Evolutionary conservation across 371 early-diverging fungal genomes (phyloP).

Genomic region (Mortierella sp.): DNA sequence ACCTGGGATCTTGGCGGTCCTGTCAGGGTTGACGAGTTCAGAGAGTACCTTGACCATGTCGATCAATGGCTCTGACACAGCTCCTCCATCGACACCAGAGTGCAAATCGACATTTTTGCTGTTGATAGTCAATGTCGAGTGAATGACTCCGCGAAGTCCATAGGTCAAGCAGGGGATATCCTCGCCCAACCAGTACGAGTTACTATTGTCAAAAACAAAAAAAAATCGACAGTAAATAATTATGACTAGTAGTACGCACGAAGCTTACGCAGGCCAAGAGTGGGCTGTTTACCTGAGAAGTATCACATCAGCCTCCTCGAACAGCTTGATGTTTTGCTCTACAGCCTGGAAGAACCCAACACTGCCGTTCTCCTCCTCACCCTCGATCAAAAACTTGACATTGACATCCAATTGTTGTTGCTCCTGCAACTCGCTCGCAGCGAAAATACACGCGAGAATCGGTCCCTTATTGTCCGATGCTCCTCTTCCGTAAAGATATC

Average conservation of each 20-base stretch:
- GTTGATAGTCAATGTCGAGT: conserved; percentile 73
- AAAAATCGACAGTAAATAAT: not conserved
- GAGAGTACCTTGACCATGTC: conserved; percentile 81
- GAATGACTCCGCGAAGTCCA: conserved; percentile 93
- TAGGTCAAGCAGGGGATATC: conserved; percentile 97
- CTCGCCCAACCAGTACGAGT: conserved; percentile 93
- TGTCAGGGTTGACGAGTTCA: conserved; percentile 70
- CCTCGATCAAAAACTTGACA: conserved; percentile 87
- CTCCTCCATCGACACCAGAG: conserved; percentile 92
- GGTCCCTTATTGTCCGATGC: conserved; percentile 91
- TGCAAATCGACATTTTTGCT: conserved; percentile 79
- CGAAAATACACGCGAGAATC: conserved; percentile 83
- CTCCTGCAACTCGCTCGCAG: conserved; percentile 78
- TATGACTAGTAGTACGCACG: not conserved
- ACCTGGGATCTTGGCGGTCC: conserved; percentile 81
- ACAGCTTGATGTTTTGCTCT: conserved; percentile 67
- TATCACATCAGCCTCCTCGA: conserved; percentile 80
- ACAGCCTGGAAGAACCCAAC: conserved; percentile 79
- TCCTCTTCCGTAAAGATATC: conserved; percentile 87
- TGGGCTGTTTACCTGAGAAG: conserved; percentile 67
- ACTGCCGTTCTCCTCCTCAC: conserved; percentile 89
- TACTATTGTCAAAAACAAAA: conserved; percentile 34
- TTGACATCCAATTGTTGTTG: conserved; percentile 75
- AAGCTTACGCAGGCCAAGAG: not conserved
- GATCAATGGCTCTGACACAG: conserved; percentile 83